A percentile compares a stretch with the other conserved stretches of the same genome.
Conservation (phyloP, 2,329 filamentous ascomycete species). For the Colletotrichum magnum region DNA sequence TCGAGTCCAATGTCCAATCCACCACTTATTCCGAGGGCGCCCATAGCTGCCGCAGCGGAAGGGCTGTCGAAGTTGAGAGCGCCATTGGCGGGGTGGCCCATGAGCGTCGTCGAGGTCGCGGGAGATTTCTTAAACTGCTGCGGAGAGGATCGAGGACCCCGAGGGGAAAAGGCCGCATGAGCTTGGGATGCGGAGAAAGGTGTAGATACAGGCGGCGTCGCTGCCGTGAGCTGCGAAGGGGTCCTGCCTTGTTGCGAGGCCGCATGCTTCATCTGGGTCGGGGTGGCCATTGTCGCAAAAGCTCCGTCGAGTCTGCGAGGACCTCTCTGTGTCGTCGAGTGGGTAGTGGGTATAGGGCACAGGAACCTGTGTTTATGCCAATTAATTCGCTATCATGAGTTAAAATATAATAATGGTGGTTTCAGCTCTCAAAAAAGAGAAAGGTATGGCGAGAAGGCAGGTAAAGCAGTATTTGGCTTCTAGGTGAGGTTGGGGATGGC, state of each 20-base stretch:
- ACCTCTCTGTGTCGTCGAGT: neutral
- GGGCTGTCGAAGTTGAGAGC: slow-evolving; percentile 75
- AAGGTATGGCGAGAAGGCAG: too few relatives aligned
- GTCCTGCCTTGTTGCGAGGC: slow-evolving; percentile 67
- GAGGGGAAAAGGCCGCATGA: slow-evolving; percentile 72
- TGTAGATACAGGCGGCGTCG: slow-evolving; percentile 77
- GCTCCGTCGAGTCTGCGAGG: slow-evolving; percentile 1
- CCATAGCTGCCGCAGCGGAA: slow-evolving; percentile 73
- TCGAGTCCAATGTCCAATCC: slow-evolving; percentile 68
- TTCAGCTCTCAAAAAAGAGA: too few relatives aligned
- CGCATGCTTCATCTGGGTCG: slow-evolving; percentile 65
- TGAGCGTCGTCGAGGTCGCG: slow-evolving; percentile 64
- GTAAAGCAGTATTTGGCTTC: too few relatives aligned
- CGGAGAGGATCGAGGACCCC: slow-evolving; percentile 71
- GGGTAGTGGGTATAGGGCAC: slow-evolving; percentile 3
- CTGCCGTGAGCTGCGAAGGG: slow-evolving; percentile 66
- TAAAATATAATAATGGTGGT: too few relatives aligned
- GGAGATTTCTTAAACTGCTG: slow-evolving; percentile 76
- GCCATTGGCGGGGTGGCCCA: slow-evolving; percentile 60
- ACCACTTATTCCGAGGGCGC: slow-evolving; percentile 64
- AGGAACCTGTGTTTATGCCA: slow-evolving; percentile 2
- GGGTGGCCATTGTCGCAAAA: slow-evolving; percentile 59
- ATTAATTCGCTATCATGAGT: slow-evolving; percentile 5
- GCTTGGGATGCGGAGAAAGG: slow-evolving; percentile 72
- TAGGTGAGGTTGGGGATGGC: too few relatives aligned